Evolutionary conservation across 169 alveolate species (phyloP), one percentile per base, ranked within the genome.

Genomic region (Plasmodium sp.): DNA sequence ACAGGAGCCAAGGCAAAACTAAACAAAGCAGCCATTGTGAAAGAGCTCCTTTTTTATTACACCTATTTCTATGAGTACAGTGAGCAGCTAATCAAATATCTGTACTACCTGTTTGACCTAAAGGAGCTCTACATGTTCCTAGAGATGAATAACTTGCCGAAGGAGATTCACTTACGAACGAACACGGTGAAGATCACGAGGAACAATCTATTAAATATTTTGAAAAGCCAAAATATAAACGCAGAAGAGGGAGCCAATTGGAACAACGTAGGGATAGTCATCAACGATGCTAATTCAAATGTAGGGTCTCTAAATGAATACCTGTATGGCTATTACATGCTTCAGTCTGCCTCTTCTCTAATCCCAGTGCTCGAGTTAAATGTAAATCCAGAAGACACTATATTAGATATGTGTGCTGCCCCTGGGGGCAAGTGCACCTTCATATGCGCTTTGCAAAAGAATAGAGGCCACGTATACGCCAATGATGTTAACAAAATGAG

Each of bases 381-480:
- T 45, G 41, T 45, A 16, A 34, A 90, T 45, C 75, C 74, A 67
- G 94, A 90, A 18, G 99, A 99, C 81, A 97, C 97, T 93, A 95
- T 98, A 16, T 97, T 99, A 27, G 99, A 99, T 96, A 97, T 99
- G 98, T 98, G 99, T 74, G 99, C 99, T 43, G 99, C 99, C 31
- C 99, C 99, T 2, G 99, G 99, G 56, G 99, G 99, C 1, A 99
- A 99, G 96, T 98, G 99, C 1, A 98, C 99, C 14, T 99, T 98
- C 94, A 97, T 99, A 18, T 99, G 99, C 12, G 98, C 99, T 79
- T 81, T 98, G 31, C 98, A 98, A 99, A 99, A 98, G 95, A 99
- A 99, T 88, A 96, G 98, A 5, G 99, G 99, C 12, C 84, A 97
- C 31, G 88, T 99, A 10, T 97, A 98, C 83, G 99, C 99, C 3